Percentiles rank a stretch among this genome's conserved stretches.
Conservation (phyloP, 257 asterid species). For the Striga asiatica region DNA sequence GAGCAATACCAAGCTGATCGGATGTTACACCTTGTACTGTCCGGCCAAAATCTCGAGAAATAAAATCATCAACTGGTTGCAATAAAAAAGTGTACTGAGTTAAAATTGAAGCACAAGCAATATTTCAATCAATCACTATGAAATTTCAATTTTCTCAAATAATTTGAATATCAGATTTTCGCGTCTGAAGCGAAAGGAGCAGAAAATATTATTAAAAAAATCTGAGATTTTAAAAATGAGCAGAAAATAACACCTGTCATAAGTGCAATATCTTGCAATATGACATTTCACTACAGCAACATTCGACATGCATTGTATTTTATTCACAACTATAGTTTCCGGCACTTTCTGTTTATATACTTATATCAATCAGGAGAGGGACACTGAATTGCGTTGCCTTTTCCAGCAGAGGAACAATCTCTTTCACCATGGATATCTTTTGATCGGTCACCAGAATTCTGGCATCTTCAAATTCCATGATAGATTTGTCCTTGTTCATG, state of each 20-base stretch:
- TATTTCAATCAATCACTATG: neutral
- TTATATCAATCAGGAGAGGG: constrained; percentile 86
- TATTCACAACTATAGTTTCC: constrained; percentile 70
- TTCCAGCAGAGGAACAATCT: constrained; percentile 85
- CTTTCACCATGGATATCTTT: constrained; percentile 48
- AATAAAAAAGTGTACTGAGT: constrained; percentile 2
- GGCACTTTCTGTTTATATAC: constrained; percentile 63
- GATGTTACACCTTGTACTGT: constrained; percentile 70
- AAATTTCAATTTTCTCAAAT: neutral
- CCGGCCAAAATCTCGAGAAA: constrained; percentile 80
- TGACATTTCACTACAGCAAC: constrained; percentile 76
- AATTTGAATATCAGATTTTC: neutral
- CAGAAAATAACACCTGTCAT: constrained; percentile 57
- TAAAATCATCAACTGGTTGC: constrained; percentile 83
- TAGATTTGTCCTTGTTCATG: constrained; percentile 61
- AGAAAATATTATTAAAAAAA: neutral
- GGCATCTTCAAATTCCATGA: constrained; percentile 80
- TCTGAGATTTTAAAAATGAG: no score
- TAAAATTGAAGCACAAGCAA: neutral
- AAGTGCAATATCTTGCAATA: constrained; percentile 87
- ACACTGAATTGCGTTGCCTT: constrained; percentile 83
- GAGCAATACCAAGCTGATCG: constrained; percentile 98
- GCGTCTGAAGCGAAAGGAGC: neutral
- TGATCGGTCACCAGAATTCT: constrained; percentile 87
- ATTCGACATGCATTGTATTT: constrained; percentile 60